These are phyloP conservation scores for Xanthoconium purpureum DNA, from an alignment of 768 basidiomycete genomes.

Conservation along the genomic window DNA sequence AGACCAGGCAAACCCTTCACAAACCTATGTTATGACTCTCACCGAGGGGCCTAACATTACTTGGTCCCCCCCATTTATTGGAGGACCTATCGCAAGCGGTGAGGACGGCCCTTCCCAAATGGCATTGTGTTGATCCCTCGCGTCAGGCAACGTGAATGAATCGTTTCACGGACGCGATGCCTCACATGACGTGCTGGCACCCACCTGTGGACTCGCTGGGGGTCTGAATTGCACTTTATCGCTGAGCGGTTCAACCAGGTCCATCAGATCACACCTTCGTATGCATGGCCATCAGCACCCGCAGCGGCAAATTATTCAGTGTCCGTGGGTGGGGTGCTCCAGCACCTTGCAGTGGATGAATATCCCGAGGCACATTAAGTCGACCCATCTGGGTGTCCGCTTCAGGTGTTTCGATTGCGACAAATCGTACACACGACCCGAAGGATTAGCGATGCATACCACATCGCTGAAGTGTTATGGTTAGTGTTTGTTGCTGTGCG, in stretches of 20 bases:
- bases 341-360: constrained; percentile 11
- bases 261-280: constrained; percentile 13
- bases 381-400: constrained; percentile 12
- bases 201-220: constrained; percentile 7
- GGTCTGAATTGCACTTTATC: constrained; percentile 1
- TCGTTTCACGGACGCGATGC: background rate
- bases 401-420: constrained; percentile 5
- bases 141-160: background rate
- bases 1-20: background rate
- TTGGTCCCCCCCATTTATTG: background rate
- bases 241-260: background rate
- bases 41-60: too few relatives aligned
- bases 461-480: constrained; percentile 7
- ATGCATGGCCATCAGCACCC: constrained; percentile 13
- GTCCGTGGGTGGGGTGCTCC: constrained; percentile 15
- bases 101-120: background rate
- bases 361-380: constrained; percentile 14
- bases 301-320: constrained; percentile 1
- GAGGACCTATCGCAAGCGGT: background rate
- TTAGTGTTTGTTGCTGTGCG: background rate
- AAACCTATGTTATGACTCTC: background rate
- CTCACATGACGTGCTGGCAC: background rate
- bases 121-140: background rate
- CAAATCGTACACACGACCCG: background rate
- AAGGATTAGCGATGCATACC: constrained; percentile 1